Evolutionary conservation across 2,329 filamentous ascomycete species (phyloP), one percentile per base, ranked within the genome.

Genomic region (Tolypocladium album): DNA sequence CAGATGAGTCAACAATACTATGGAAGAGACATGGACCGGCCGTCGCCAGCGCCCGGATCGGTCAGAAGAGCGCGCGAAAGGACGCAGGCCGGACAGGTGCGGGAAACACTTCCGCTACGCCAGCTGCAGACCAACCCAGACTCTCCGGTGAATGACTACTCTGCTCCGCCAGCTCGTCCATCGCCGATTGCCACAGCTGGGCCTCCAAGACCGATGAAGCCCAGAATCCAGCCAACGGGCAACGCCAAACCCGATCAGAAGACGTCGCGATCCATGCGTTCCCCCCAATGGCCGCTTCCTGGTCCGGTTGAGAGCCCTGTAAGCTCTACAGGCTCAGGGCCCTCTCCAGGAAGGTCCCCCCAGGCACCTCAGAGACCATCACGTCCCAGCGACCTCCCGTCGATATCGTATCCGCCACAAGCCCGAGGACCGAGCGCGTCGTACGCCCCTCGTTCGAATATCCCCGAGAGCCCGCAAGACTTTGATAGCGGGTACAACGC

Each of bases 371-470:
- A 79, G 67, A 77, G 84, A 63, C 85, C 84, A 12, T 82, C 82
- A 13, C 78, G 85, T 43, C 84, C 84, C 9, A 86, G 83, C 64
- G 71, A 77, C 62, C 82, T 86, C 2, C 82, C 83, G 12, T 85
- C 83, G 0, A 79, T 85, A 40, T 71, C 85, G 31, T 82, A 86
- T 65, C 76, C 76, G 60, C 81, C 83, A 45, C 78, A 75, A 60
- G 67, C 83, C 17, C 81, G 86, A 69, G 81, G 84, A 7, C 79
- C 76, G 27, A 83, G 79, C 0, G 82, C 83, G 11, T 72, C 78
- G 5, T 85, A 85, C 47, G 64, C 68, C 27, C 63, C 64, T 27
- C 67, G 67, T 17, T 64, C 69, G 34, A 65, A 61, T 39, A 66
- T 68, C 42, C 74, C 74, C 5, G 75, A 76, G 57, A 68, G 67